These are phyloP conservation scores for Podospora didyma DNA, from an alignment of 495 filamentous ascomycete genomes.

Conservation along the genomic window DNA sequence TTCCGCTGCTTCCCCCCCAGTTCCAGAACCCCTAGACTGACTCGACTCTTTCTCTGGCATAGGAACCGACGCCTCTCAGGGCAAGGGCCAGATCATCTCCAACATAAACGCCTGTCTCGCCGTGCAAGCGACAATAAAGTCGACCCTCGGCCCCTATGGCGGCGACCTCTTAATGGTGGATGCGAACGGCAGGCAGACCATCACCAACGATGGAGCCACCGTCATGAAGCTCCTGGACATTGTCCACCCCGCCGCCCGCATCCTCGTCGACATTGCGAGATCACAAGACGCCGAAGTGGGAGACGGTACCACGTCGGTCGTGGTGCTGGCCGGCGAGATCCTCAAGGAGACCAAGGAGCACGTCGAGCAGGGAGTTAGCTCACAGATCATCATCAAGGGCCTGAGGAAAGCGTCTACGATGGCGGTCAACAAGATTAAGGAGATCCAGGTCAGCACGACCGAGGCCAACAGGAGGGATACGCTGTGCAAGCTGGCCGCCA, in stretches of 20 bases:
- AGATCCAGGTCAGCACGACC: conserved; percentile 85
- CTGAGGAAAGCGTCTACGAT: conserved; percentile 81
- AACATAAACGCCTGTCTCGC: conserved; percentile 98
- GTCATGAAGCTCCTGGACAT: conserved; percentile 99
- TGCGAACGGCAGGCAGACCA: conserved; percentile 90
- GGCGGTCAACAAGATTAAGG: conserved; percentile 98
- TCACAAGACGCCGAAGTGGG: conserved; percentile 99
- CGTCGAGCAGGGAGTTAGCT: conserved; percentile 95
- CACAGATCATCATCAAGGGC: conserved; percentile 96
- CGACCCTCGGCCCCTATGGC: conserved; percentile 94
- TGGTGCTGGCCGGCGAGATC: conserved; percentile 93
- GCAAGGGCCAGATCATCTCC: conserved; percentile 93
- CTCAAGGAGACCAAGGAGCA: conserved; percentile 91
- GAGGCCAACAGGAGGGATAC: conserved; percentile 88
- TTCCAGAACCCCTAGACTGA: conserved; percentile 14
- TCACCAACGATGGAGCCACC: conserved; percentile 98
- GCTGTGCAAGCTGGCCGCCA: conserved; percentile 80
- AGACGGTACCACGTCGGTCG: conserved; percentile 95
- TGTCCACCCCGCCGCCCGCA: conserved; percentile 94
- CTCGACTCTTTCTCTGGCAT: conserved; percentile 13
- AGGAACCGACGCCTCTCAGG: conserved; percentile 97
- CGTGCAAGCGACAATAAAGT: conserved; percentile 93
- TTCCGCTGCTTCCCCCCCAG: not conserved
- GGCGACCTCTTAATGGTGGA: conserved; percentile 95
- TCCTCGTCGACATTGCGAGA: conserved; percentile 95